Percentiles rank a stretch among this genome's conserved stretches.
phyloP scores from a whole-genome alignment of 2,329 filamentous ascomycete species.

The Emmonsia crescens region DNA sequence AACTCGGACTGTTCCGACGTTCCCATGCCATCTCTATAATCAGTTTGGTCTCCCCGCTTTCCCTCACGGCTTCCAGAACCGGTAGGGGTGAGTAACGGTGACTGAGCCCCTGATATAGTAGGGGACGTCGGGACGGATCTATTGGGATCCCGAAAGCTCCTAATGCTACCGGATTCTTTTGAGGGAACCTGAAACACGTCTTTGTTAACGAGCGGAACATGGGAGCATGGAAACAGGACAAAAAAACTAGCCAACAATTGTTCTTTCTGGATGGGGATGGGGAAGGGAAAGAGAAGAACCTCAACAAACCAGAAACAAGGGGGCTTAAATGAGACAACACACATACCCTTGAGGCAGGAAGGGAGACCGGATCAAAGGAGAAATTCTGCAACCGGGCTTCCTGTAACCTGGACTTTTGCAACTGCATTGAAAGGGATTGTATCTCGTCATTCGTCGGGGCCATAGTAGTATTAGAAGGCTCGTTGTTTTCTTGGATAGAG shows the following conservation, averaged over 20 bases:
- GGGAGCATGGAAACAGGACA: neutral
- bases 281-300: slow-evolving; percentile 2
- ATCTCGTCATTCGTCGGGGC: slow-evolving; percentile 50
- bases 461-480: neutral
- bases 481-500: slow-evolving; percentile 21
- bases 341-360: slow-evolving; percentile 49
- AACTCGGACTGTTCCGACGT: slow-evolving; percentile 27
- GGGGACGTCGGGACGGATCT: slow-evolving; percentile 57
- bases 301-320: slow-evolving; percentile 1
- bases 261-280: neutral
- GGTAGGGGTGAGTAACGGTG: slow-evolving; percentile 79
- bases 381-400: slow-evolving; percentile 75
- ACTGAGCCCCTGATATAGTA: slow-evolving; percentile 61
- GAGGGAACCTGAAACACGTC: slow-evolving; percentile 29
- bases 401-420: slow-evolving; percentile 67
- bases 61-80: slow-evolving; percentile 55
- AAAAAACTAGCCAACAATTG: neutral
- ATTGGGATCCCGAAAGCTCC: slow-evolving; percentile 45
- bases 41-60: slow-evolving; percentile 22
- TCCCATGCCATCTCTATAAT: slow-evolving; percentile 25
- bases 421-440: slow-evolving; percentile 57
- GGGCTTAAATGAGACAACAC: slow-evolving; percentile 13
- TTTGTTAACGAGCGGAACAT: neutral
- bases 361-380: slow-evolving; percentile 79
- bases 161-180: slow-evolving; percentile 47